These are phyloP conservation scores for Phytopythium vexans DNA, from an alignment of 352 stramenopile genomes.

Conservation along the genomic window DNA sequence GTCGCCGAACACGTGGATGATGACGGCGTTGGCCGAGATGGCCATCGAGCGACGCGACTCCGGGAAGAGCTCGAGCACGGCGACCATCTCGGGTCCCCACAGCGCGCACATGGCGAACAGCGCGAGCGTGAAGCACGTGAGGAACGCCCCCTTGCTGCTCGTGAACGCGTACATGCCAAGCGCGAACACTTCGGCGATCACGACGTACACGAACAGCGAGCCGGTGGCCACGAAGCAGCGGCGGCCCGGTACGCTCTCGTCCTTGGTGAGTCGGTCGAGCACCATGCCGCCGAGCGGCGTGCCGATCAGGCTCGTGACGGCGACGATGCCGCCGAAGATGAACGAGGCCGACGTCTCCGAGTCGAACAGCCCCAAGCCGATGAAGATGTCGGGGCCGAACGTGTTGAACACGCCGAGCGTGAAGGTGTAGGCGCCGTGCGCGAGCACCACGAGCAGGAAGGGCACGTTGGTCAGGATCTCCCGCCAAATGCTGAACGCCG, in stretches of 20 bases:
- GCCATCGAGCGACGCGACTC: slow-evolving; percentile 66
- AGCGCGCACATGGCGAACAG: slow-evolving; percentile 55
- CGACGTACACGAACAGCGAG: slow-evolving; percentile 47
- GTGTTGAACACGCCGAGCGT: slow-evolving; percentile 68
- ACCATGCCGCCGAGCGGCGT: slow-evolving; percentile 73
- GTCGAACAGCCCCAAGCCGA: slow-evolving; percentile 72
- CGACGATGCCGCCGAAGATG: slow-evolving; percentile 69
- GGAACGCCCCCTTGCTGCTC: slow-evolving; percentile 35
- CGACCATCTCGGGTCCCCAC: slow-evolving; percentile 58
- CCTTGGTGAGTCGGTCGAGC: slow-evolving; percentile 37
- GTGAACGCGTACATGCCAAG: slow-evolving; percentile 40
- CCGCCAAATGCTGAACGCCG: slow-evolving; percentile 32
- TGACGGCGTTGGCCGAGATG: slow-evolving; percentile 76
- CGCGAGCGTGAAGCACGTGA: slow-evolving; percentile 47
- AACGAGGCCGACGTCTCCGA: slow-evolving; percentile 62
- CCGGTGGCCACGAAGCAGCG: slow-evolving; percentile 38
- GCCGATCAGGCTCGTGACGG: slow-evolving; percentile 67
- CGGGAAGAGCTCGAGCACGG: slow-evolving; percentile 78
- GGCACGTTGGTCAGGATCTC: slow-evolving; percentile 46
- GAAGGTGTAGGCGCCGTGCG: slow-evolving; percentile 76
- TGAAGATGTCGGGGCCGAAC: slow-evolving; percentile 78
- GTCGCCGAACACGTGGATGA: slow-evolving; percentile 88
- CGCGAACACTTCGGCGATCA: slow-evolving; percentile 36
- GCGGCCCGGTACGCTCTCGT: slow-evolving; percentile 26
- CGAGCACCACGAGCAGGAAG: slow-evolving; percentile 70